Conservation (phyloP, 179 eudicot genomes). For the Silene coronaria region DNA sequence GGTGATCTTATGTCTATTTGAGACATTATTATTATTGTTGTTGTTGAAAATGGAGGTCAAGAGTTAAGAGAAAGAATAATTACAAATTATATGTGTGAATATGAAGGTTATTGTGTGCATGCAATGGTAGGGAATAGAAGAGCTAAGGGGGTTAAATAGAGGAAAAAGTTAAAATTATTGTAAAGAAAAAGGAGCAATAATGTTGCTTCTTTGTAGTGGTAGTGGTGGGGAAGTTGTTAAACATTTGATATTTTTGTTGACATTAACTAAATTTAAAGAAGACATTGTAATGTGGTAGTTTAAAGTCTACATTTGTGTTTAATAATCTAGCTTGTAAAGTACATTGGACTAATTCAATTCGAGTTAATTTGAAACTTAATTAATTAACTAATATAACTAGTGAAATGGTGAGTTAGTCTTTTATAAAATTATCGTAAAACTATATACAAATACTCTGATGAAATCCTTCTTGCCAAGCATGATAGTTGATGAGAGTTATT, state of each 20-base stretch:
- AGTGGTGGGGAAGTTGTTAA: constrained; percentile 18
- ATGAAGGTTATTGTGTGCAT: constrained; percentile 9
- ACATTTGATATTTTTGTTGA: constrained; percentile 1
- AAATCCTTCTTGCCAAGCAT: too few relatives aligned
- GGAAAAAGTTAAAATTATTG: constrained; percentile 12
- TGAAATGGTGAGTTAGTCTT: too few relatives aligned
- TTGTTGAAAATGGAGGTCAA: neutral
- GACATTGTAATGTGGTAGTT: constrained; percentile 5
- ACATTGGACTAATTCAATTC: neutral
- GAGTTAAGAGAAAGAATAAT: constrained; percentile 10
- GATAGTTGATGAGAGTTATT: too few relatives aligned
- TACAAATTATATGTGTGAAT: constrained; percentile 3
- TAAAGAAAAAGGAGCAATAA: constrained; percentile 40
- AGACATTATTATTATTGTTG: constrained; percentile 52
- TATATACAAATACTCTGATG: too few relatives aligned
- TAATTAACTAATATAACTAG: too few relatives aligned
- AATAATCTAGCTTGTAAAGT: neutral
- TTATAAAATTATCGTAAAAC: neutral
- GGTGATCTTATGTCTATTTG: constrained; percentile 55
- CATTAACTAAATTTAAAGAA: constrained; percentile 1
- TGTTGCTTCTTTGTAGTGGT: constrained; percentile 28
- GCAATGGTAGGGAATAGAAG: constrained; percentile 6
- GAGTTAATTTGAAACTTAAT: neutral
- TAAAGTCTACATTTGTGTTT: constrained; percentile 1
- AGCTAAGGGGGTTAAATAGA: constrained; percentile 19